Evolutionary conservation across 768 basidiomycete genomes (phyloP).

Genomic region (Suillus variegatus): DNA sequence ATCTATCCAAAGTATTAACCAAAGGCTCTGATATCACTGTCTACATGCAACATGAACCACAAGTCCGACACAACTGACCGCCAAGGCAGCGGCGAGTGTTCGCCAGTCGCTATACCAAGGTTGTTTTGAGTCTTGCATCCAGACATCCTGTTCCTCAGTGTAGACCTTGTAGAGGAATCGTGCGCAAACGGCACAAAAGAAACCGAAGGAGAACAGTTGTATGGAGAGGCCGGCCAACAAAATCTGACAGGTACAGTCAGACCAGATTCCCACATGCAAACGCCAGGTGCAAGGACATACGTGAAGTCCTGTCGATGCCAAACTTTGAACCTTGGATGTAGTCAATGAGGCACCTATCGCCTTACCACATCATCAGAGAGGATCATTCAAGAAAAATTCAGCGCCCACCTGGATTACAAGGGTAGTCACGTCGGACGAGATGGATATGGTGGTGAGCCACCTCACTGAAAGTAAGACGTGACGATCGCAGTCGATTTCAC

Average conservation of each 20-base stretch:
- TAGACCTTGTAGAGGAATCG: constrained; percentile 53
- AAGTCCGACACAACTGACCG: constrained; percentile 64
- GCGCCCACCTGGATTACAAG: constrained; percentile 61
- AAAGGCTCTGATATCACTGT: neutral
- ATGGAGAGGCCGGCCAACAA: constrained; percentile 58
- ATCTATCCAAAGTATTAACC: constrained; percentile 38
- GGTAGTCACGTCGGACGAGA: constrained; percentile 62
- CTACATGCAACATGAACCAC: constrained; percentile 42
- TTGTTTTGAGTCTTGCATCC: constrained; percentile 37
- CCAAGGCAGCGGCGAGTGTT: constrained; percentile 49
- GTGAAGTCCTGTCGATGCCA: constrained; percentile 34
- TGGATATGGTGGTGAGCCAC: constrained; percentile 58
- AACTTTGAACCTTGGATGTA: constrained; percentile 36
- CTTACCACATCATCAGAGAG: constrained; percentile 23
- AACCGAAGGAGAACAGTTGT: constrained; percentile 54
- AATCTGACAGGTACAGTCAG: constrained; percentile 36
- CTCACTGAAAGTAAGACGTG: constrained; percentile 49
- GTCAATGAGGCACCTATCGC: constrained; percentile 51
- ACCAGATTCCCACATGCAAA: neutral
- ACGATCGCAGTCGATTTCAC: constrained; percentile 45
- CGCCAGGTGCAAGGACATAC: constrained; percentile 28
- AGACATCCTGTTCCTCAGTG: constrained; percentile 40
- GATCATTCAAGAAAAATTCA: neutral
- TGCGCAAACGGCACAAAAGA: constrained; percentile 48
- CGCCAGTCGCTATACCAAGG: constrained; percentile 62